Base-by-base conservation (phyloP, 2,329 filamentous ascomycete species). In the Stagonosporopsis chrysanthemi region DNA sequence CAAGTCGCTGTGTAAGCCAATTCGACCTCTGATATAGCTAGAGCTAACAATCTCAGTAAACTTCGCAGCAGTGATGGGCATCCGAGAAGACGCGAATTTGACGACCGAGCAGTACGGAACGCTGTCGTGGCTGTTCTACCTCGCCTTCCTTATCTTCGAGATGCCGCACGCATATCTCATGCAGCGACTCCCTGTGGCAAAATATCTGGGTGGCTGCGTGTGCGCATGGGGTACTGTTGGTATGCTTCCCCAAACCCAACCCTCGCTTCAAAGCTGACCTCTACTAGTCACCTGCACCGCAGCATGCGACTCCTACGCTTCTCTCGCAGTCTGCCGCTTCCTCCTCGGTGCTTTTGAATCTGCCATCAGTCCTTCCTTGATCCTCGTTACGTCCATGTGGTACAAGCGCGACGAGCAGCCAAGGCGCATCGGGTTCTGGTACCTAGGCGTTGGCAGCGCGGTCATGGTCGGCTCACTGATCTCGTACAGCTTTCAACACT, bases 301-400 rank as follows among this genome's bases (percentile, higher is more conserved):
- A 3, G 81, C 80, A 43, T 70, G 68, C 47, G 79, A 81, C 61
- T 83, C 80, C 58, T 85, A 81, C 62, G 78, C 76, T 2, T 79
- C 80, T 0, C 72, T 86, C 12, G 78, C 83, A 4, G 75, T 79
- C 7, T 79, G 81, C 1, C 77, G 84, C 6, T 78, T 84, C 12
- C 67, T 86, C 0, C 74, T 86, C 0, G 84, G 84, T 14, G 78
- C 78, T 40, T 84, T 85, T 55, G 84, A 86, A 66, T 77, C 67
- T 11, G 62, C 67, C 8, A 63, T 71, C n/a, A 64, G 61, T 1
- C 86, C 86, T 1, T 82, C 80, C 0, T 86, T 88, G 58, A 86
- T 89, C 79, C 73, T 89, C 1, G 85, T 89, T 33, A 88, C 86
- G 0, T 81, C 81, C 4, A 88, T 88, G 85, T 90, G 85, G 82